Base-by-base conservation (phyloP, 1,139 yeast species). In the Candida buenavistaensis region DNA sequence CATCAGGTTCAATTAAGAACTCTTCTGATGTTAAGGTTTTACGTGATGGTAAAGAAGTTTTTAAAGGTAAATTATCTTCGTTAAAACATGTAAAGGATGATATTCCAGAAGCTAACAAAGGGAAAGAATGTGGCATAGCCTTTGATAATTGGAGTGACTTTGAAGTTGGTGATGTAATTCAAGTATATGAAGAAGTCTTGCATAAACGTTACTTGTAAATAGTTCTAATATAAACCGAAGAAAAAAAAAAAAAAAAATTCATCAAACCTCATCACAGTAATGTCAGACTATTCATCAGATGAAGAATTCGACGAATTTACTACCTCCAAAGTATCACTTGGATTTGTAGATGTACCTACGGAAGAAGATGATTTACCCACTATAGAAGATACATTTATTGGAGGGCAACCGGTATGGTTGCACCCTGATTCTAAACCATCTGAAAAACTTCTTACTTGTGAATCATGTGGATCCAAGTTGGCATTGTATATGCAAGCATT, bases 41-140 rank as follows among this genome's bases (percentile, higher is more conserved):
- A 36, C 74, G 97, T 48, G 61, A 65, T 8, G 70, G 62, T 8
- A 62, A 74, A 30, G 64, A 65, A 6, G 62, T 92, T 2, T 87
- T 67, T 57, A 72, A 72, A 34, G 98, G 98, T 3, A 67, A 68
- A 9, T 60, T 92, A 14, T 75, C 82, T 2, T 80, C 94, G 3
- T 70, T 92, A 59, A 89, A 87, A 59, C 89, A 85, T 45, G 82
- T 80, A 38, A 89, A 88, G 55, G 92, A 87, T 33, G 95, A 86
- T 49, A 85, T 84, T 4, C 51, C 64, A 1, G 94, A 85, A 49
- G 86, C 86, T 6, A 78, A 78, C 40, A 89, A 87, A 62, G 97
- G 96, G 20, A 75, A 76, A 26, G 98, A 92, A 49, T 92, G 97
- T 67, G 98, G 98, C 34, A 56, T 92, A 26, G 65, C 89, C 0